These are phyloP conservation scores for Microthlaspi erraticum DNA, from an alignment of 345 rosid genomes.

Conservation along the genomic window DNA sequence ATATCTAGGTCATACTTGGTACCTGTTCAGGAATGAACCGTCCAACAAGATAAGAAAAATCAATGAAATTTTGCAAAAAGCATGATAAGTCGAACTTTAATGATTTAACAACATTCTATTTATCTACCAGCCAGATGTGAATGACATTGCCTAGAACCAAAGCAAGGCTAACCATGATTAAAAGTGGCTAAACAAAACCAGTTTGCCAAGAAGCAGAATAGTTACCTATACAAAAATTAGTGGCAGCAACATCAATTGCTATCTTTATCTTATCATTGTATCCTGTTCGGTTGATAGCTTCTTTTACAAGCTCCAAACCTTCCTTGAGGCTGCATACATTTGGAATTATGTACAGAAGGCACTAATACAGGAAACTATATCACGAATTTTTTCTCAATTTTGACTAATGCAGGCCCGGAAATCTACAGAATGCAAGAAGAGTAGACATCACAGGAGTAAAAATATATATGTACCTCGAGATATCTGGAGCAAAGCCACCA, in stretches of 20 bases:
- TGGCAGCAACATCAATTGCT: conserved; percentile 88
- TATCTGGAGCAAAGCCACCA: conserved; percentile 96
- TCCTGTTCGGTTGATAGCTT: conserved; percentile 91
- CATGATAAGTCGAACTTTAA: conserved; percentile 10
- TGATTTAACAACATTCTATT: conserved; percentile 15
- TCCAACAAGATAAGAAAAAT: conserved; percentile 18
- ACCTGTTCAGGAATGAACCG: conserved; percentile 51
- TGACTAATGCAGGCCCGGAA: conserved; percentile 1
- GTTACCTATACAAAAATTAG: conserved; percentile 87
- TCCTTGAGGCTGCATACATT: conserved; percentile 73
- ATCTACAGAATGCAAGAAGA: conserved; percentile 17
- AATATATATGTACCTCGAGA: conserved; percentile 64
- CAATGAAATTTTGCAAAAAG: conserved; percentile 4
- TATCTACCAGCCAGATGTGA: conserved; percentile 15
- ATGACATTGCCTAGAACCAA: conserved; percentile 26
- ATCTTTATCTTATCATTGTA: conserved; percentile 84
- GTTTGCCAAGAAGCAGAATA: conserved; percentile 30
- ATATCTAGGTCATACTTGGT: conserved; percentile 90
- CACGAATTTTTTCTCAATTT: conserved; percentile 15
- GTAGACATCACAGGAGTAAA: conserved; percentile 28
- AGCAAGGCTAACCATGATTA: conserved; percentile 21
- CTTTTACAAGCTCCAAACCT: conserved; percentile 89
- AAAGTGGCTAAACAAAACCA: conserved; percentile 11
- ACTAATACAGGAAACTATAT: conserved; percentile 11
- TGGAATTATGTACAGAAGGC: conserved; percentile 19